Base-by-base conservation (phyloP, 139 green algal genomes). In the Asterochloris sp. region DNA sequence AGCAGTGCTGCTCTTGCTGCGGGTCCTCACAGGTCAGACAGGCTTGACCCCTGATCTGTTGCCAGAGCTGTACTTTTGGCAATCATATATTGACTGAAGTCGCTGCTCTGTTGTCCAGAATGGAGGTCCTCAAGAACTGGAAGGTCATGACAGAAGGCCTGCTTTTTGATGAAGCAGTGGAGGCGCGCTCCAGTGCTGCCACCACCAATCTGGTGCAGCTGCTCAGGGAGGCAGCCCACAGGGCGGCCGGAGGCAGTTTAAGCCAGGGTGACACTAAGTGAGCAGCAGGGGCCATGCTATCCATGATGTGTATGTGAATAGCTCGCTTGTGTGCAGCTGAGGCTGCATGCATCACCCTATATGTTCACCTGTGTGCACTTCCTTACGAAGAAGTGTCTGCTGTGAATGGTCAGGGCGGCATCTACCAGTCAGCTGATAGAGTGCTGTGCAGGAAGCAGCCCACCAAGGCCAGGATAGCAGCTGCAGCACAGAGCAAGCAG, bases 111-210 rank as follows among this genome's bases (percentile, higher is more conserved):
- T 27, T 28, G 12, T 29, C 62, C 84, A 89, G 85, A 63, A 78
- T 91, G 63, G 74, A 82, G 10, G 78, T 85, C 29, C 82, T 93
- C 21, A 81, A 60, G 19, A 66, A 92, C 60, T 93, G 88, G 88
- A n/a, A 73, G 14, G 66, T 83, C 27, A 71, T 93, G 83, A 78
- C 80, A 61, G 74, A 75, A n/a, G 86, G 86, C 63, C 85, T 90
- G 73, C 23, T 79, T 64, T 78, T 86, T 74, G 88, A 90, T 75
- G 76, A 27, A 21, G 88, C 86, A 6, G 26, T 64, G 28, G 83
- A 87, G 62, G 17, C 75, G 15, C 79, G 87, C 74, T 82, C 85
- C 38, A 81, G 87, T 29, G 85, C 83, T 13, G 87, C 78, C 12
- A 78, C 81, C 16, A 84, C 75, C 61, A 86, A 92, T 78, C 82